Conservation (phyloP, 2,329 filamentous ascomycete genomes). For the Colletotrichum chlorophyti region DNA sequence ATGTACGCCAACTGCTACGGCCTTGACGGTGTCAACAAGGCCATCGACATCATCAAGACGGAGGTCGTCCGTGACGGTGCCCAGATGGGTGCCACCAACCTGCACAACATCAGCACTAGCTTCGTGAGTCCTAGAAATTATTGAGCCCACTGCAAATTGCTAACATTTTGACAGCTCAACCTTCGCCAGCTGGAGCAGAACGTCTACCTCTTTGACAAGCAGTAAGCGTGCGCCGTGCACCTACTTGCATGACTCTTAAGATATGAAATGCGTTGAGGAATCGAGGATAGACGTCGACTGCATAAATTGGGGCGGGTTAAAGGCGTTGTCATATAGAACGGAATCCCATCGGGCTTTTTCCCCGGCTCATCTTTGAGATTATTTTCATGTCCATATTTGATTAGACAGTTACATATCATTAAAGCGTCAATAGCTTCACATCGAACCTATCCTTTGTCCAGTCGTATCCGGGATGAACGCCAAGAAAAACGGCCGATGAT, state of each 20-base stretch:
- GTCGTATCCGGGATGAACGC: too few species aligned
- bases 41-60: conserved; percentile 54
- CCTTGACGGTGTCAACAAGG: conserved; percentile 51
- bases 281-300: background rate
- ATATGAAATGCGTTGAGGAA: too few species aligned
- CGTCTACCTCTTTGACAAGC: conserved; percentile 17
- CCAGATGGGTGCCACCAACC: conserved; percentile 39
- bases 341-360: background rate
- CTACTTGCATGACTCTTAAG: background rate
- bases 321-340: background rate
- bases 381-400: conserved; percentile 15
- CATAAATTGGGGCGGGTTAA: conserved; percentile 1
- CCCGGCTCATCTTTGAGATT: background rate
- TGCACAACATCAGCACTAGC: conserved; percentile 33
- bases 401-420: background rate
- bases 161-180: conserved; percentile 14
- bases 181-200: conserved; percentile 21
- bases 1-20: conserved; percentile 61
- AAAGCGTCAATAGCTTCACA: background rate
- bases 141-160: rapidly evolving
- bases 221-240: background rate
- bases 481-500: too few species aligned
- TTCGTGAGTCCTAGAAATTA: conserved; percentile 7
- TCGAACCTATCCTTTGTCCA: too few species aligned
- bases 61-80: conserved; percentile 48